Evolutionary conservation across 495 filamentous ascomycete genomes (phyloP).

Genomic region (Podospora pseudopauciseta): DNA sequence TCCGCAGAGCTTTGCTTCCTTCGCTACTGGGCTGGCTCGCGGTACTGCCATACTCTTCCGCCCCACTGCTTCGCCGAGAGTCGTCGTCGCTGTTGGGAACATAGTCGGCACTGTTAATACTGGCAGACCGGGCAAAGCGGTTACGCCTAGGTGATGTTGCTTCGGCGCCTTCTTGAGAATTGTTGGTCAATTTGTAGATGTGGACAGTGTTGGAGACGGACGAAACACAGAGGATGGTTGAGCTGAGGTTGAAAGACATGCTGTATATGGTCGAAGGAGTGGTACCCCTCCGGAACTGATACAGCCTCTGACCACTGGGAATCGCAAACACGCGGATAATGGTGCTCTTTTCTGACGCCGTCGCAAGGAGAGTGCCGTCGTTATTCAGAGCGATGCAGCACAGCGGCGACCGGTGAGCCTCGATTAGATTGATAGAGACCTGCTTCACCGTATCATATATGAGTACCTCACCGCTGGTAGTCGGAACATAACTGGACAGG

Average conservation of each 20-base stretch:
- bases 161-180: constrained; percentile 17
- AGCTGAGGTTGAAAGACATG: constrained; percentile 98
- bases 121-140: constrained; percentile 23
- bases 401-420: constrained; percentile 90
- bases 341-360: constrained; percentile 94
- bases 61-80: constrained; percentile 38
- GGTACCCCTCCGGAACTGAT: constrained; percentile 89
- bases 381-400: constrained; percentile 86
- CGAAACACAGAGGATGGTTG: constrained; percentile 89
- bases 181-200: constrained; percentile 68
- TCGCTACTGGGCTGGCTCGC: constrained; percentile 18
- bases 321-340: constrained; percentile 94
- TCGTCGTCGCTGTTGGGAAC: constrained; percentile 28
- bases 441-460: constrained; percentile 84
- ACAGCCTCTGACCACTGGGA: constrained; percentile 84
- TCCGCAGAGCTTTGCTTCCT: constrained; percentile 35
- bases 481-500: constrained; percentile 64
- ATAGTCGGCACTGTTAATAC: constrained; percentile 47
- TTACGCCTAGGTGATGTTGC: constrained; percentile 15
- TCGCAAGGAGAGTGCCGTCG: constrained; percentile 90
- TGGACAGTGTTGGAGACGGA: constrained; percentile 97
- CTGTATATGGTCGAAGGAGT: constrained; percentile 93
- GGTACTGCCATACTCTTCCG: constrained; percentile 23
- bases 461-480: constrained; percentile 87
- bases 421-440: constrained; percentile 87